Evolutionary conservation across 495 filamentous ascomycete genomes (phyloP), one percentile per base, ranked within the genome.

Genomic region (Aspergillus taichungensis): DNA sequence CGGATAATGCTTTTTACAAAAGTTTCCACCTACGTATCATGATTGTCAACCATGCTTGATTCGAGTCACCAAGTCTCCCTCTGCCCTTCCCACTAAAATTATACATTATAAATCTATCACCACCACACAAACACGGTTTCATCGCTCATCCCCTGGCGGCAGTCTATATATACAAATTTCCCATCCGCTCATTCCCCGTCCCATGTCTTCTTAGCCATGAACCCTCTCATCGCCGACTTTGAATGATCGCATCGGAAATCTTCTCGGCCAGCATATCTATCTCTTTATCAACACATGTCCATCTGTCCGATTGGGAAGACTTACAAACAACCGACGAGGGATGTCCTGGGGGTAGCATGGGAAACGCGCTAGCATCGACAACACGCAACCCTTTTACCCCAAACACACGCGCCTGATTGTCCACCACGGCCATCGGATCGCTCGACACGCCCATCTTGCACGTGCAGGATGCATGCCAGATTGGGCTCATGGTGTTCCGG

Each of bases 361-460:
- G 71, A 46, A 82, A 76, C 5, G 69, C 57, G 24, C 63, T 67
- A 0, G 73, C 74, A 66, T 84, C 79, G 3, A 83, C 77, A 10
- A 83, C 73, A 12, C 78, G 64, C 39, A 84, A 40, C 1, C 63
- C 57, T 1, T 63, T 43, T 0, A 79, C 74, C 0, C 78, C 78
- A 44, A 61, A 60, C 0, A 83, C 81, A 28, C 63, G 63, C 0
- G 64, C 73, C 8, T 65, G 53, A 0, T 57, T 48, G 49, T 84
- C 81, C 7, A 84, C 65, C 7, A 85, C 81, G 0, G 79, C 77
- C 55, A 64, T 72, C 0, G 51, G 11, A 51, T 83, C 79, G 14
- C 46, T 49, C 0, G 24, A 13, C 8, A 40, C 57, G 0, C 80
- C 79, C 77, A 84, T 82, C 45, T 63, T 66, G 59, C 73, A 76